These are phyloP conservation scores for Craspedostauros australis DNA, from an alignment of 108 stramenopile species.

Conservation along the genomic window DNA sequence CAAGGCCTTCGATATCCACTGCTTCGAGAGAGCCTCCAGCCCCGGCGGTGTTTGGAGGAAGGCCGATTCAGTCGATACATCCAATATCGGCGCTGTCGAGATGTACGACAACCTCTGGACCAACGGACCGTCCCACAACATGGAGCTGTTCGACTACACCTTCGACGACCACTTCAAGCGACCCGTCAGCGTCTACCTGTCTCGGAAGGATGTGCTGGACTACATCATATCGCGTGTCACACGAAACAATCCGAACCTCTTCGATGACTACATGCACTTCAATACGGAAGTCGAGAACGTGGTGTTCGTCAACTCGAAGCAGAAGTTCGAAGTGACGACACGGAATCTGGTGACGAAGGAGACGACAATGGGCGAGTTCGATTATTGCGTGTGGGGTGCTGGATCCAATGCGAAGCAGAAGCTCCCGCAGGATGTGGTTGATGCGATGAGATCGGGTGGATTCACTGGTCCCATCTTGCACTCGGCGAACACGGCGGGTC, in stretches of 20 bases:
- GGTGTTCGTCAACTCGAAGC: conserved; percentile 5
- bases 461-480: too few relatives aligned
- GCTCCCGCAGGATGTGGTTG: too few relatives aligned
- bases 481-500: conserved; percentile 23
- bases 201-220: conserved; percentile 34
- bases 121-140: conserved; percentile 37
- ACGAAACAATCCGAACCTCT: conserved; percentile 32
- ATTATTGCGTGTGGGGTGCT: conserved; percentile 62
- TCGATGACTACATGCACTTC: conserved; percentile 43
- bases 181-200: conserved; percentile 33
- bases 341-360: conserved; percentile 9
- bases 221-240: conserved; percentile 45
- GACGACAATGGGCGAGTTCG: conserved; percentile 19
- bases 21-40: conserved; percentile 23
- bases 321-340: conserved; percentile 24
- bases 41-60: conserved; percentile 48
- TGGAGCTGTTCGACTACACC: conserved; percentile 59
- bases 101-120: conserved; percentile 55
- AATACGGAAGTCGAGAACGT: conserved; percentile 36
- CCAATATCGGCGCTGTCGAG: not conserved
- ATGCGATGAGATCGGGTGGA: too few relatives aligned
- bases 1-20: not conserved
- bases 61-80: too few relatives aligned
- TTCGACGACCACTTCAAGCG: conserved; percentile 56
- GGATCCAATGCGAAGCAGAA: conserved; percentile 39